phyloP scores from a whole-genome alignment of 305 asterid species.

The Ilex paraguariensis region DNA sequence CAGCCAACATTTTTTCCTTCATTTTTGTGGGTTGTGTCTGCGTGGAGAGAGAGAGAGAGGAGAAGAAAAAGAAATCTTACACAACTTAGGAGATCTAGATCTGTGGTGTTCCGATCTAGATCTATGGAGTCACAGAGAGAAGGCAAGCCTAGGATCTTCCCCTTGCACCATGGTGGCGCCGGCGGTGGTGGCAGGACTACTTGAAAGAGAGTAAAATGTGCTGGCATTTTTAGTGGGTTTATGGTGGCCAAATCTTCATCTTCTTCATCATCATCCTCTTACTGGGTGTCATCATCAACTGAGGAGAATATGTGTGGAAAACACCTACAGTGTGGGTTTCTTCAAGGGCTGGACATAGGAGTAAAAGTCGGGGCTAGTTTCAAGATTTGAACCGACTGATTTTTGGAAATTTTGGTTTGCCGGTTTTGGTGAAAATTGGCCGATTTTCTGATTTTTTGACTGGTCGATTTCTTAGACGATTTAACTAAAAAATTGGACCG shows the following conservation, averaged over 20 bases:
- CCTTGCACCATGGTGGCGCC: slow-evolving; percentile 21
- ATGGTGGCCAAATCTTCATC: slow-evolving; percentile 7
- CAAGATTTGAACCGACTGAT: no score
- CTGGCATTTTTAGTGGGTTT: slow-evolving; percentile 25
- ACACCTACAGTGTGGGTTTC: slow-evolving; percentile 11
- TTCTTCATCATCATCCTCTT: slow-evolving; percentile 26
- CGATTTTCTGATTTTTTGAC: no score
- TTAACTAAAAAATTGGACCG: no score
- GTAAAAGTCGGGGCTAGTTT: slow-evolving; percentile 51
- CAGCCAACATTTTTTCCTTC: no score
- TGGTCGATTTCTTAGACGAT: no score
- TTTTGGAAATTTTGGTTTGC: no score
- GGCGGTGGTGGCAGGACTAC: slow-evolving; percentile 23
- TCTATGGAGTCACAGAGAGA: slow-evolving; percentile 27
- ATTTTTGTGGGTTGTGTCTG: no score
- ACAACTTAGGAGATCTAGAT: no score
- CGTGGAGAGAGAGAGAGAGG: no score
- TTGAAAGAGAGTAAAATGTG: slow-evolving; percentile 46
- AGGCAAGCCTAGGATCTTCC: slow-evolving; percentile 28
- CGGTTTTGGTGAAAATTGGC: no score
- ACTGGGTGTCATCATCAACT: slow-evolving; percentile 21
- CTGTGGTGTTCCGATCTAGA: no score
- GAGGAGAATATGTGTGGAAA: slow-evolving; percentile 20
- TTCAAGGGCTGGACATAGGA: slow-evolving; percentile 19
- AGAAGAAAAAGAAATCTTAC: no score